Percentiles rank a stretch among this genome's conserved stretches.
Evolutionary conservation across 495 filamentous ascomycete genomes (phyloP).

Genomic region (Beverwykella pulmonaria): DNA sequence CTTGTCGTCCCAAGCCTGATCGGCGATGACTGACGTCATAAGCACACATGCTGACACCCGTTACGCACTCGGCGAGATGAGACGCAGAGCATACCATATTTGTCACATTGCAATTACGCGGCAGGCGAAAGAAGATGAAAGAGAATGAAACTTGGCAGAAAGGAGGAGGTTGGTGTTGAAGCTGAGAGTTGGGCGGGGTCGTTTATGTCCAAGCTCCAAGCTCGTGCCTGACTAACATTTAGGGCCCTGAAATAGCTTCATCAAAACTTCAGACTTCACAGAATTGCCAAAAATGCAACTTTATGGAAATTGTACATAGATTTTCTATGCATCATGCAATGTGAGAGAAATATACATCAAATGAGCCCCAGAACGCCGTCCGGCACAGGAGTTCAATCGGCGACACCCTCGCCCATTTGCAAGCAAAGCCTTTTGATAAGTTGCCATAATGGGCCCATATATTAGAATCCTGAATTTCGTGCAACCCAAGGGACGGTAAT

Average conservation of each 20-base stretch:
- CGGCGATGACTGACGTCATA: constrained; percentile 28
- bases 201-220: not conserved
- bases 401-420: not conserved
- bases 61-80: not conserved
- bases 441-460: not conserved
- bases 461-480: not conserved
- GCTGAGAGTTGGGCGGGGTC: not conserved
- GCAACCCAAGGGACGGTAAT: not conserved
- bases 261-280: no score
- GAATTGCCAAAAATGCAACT: no score
- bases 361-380: not conserved
- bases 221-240: no score
- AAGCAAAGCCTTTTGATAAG: not conserved
- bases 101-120: no score
- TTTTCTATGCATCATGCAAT: not conserved
- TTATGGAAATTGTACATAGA: not conserved
- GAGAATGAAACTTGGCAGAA: constrained; percentile 27
- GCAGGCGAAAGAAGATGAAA: no score
- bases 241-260: no score
- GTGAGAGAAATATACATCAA: not conserved
- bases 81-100: not conserved
- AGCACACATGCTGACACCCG: not conserved
- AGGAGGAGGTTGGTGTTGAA: constrained; percentile 4
- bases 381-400: not conserved
- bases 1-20: constrained; percentile 6